These are phyloP conservation scores for Filosporella fistucella DNA, from an alignment of 495 filamentous ascomycete genomes.

Conservation along the genomic window DNA sequence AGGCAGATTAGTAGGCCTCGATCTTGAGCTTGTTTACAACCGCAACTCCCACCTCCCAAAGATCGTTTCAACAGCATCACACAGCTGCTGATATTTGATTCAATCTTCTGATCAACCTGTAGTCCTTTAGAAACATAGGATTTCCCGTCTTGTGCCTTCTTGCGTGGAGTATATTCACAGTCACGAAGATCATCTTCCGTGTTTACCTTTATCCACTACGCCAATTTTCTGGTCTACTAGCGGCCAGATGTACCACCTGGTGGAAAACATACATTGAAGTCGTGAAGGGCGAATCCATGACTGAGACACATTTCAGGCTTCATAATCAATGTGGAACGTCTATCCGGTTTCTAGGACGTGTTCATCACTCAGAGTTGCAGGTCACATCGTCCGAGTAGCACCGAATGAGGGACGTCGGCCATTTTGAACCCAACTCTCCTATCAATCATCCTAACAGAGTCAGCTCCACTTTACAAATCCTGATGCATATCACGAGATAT, in stretches of 20 bases:
- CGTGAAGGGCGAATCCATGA: conserved; percentile 7
- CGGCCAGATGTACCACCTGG: conserved; percentile 1
- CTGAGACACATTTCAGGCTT: conserved; percentile 5
- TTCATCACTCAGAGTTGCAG: too few relatives aligned
- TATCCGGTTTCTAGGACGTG: too few relatives aligned
- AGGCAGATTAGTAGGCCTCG: too few relatives aligned
- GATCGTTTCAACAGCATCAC: too few relatives aligned
- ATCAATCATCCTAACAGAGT: neutral
- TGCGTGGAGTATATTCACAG: neutral
- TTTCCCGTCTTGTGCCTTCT: too few relatives aligned
- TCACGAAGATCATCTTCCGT: neutral
- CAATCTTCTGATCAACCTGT: too few relatives aligned
- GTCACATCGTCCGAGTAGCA: conserved; percentile 6
- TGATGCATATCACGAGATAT: conserved; percentile 34
- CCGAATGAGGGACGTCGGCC: conserved; percentile 10
- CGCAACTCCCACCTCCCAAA: too few relatives aligned
- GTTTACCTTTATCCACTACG: conserved; percentile 8
- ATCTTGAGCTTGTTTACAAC: too few relatives aligned
- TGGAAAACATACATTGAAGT: conserved; percentile 16
- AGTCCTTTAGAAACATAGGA: too few relatives aligned
- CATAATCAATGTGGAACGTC: conserved; percentile 11
- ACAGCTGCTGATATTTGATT: too few relatives aligned
- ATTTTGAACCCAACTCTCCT: neutral
- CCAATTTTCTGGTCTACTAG: conserved; percentile 5
- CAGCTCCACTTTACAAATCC: conserved; percentile 39